Conservation (phyloP, 2,329 filamentous ascomycete genomes). For the Cercospora nicotianae region DNA sequence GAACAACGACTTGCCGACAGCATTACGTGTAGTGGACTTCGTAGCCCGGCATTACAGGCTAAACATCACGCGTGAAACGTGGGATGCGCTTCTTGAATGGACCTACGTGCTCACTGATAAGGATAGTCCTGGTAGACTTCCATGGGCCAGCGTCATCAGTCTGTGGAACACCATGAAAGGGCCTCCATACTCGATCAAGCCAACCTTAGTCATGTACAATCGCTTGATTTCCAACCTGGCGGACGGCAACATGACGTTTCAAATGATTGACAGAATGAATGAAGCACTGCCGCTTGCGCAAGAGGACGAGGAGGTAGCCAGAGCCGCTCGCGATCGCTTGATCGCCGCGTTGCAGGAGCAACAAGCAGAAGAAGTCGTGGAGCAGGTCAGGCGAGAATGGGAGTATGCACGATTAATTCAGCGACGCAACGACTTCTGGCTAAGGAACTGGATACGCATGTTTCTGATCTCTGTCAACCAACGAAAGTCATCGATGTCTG, state of each 20-base stretch:
- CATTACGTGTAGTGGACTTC: conserved; percentile 61
- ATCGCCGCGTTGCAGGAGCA: neutral
- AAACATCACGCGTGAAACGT: conserved; percentile 57
- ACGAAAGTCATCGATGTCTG: neutral
- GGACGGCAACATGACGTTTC: conserved; percentile 12
- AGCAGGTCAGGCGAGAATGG: conserved; percentile 23
- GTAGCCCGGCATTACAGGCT: conserved; percentile 62
- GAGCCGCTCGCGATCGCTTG: neutral
- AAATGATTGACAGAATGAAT: conserved; percentile 31
- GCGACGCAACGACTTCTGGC: conserved; percentile 27
- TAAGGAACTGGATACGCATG: conserved; percentile 35
- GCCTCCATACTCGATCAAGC: conserved; percentile 57
- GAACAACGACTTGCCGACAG: conserved; percentile 62
- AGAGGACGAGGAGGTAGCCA: neutral
- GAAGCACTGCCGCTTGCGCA: conserved; percentile 22
- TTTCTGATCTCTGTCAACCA: conserved; percentile 24
- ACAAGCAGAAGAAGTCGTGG: conserved; percentile 5
- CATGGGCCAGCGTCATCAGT: conserved; percentile 47
- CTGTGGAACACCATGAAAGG: conserved; percentile 63
- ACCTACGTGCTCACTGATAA: conserved; percentile 53
- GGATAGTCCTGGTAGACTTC: conserved; percentile 41
- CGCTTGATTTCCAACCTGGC: conserved; percentile 34
- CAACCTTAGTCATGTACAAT: conserved; percentile 59
- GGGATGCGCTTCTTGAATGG: conserved; percentile 68
- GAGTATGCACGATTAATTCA: conserved; percentile 26